These are phyloP conservation scores for Fusarium sp. DNA, from an alignment of 2,329 filamentous ascomycete species.

Conservation along the genomic window DNA sequence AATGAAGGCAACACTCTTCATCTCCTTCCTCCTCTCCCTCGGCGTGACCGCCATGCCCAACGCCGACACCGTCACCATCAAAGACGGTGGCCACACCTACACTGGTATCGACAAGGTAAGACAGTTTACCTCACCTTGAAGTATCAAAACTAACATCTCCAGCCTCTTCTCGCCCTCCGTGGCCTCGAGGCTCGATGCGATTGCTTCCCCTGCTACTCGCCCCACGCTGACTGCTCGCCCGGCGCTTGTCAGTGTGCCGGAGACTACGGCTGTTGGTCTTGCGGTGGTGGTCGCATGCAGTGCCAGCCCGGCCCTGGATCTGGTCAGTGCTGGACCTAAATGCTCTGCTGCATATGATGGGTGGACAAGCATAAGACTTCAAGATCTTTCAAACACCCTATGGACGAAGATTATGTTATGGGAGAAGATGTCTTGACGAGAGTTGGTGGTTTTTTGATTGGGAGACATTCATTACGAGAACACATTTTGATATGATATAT, in stretches of 20 bases:
- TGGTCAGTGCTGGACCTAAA: constrained; percentile 17
- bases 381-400: too few relatives aligned
- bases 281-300: constrained; percentile 16
- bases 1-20: constrained; percentile 18
- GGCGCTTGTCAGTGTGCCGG: constrained; percentile 22
- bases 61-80: constrained; percentile 8
- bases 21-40: constrained; percentile 11
- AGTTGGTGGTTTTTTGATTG: too few relatives aligned
- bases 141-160: background rate
- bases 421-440: too few relatives aligned
- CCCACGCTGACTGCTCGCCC: constrained; percentile 4
- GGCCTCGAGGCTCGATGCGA: constrained; percentile 15
- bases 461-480: too few relatives aligned
- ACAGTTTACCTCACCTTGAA: too few relatives aligned
- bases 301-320: constrained; percentile 17
- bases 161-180: constrained; percentile 20
- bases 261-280: constrained; percentile 22
- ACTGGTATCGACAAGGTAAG: constrained; percentile 24
- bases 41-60: constrained; percentile 16
- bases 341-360: too few relatives aligned
- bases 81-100: constrained; percentile 10
- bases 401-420: too few relatives aligned
- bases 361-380: too few relatives aligned
- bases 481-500: too few relatives aligned
- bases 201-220: constrained; percentile 29